phyloP scores from a whole-genome alignment of 768 basidiomycete species.

The Tylopilus cervinicoccineus region DNA sequence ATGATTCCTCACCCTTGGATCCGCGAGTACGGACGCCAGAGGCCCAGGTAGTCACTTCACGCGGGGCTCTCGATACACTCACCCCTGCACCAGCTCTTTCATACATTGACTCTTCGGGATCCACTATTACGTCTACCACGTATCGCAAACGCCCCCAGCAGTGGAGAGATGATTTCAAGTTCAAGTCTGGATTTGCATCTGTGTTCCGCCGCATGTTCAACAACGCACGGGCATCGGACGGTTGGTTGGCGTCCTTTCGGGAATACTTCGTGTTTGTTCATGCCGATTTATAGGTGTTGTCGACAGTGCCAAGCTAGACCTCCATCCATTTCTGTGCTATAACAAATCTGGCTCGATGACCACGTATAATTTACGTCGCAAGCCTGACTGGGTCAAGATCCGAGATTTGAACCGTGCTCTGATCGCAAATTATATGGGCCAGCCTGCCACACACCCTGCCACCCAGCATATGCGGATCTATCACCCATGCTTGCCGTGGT shows the following conservation, averaged over 20 bases:
- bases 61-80: conserved; percentile 15
- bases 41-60: conserved; percentile 11
- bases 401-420: conserved; percentile 41
- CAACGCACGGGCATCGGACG: conserved; percentile 7
- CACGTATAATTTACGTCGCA: conserved; percentile 47
- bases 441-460: conserved; percentile 51
- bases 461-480: conserved; percentile 50
- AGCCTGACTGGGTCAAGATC: conserved; percentile 40
- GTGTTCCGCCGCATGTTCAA: conserved; percentile 25
- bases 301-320: conserved; percentile 25
- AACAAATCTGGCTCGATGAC: conserved; percentile 35
- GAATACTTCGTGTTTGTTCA: not conserved
- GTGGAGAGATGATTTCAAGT: conserved; percentile 32
- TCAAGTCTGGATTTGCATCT: conserved; percentile 29
- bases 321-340: conserved; percentile 24
- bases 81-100: conserved; percentile 27
- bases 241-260: conserved; percentile 12
- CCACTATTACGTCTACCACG: conserved; percentile 10
- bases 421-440: conserved; percentile 49
- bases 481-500: conserved; percentile 61
- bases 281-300: conserved; percentile 10
- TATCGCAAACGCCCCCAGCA: conserved; percentile 25
- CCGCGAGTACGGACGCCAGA: conserved; percentile 18
- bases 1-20: conserved; percentile 22
- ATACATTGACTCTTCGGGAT: conserved; percentile 8